A percentile compares a stretch with the other conserved stretches of the same genome.
phyloP scores from a whole-genome alignment of 352 stramenopile genomes.

The Thalassiosira mediterranea region DNA sequence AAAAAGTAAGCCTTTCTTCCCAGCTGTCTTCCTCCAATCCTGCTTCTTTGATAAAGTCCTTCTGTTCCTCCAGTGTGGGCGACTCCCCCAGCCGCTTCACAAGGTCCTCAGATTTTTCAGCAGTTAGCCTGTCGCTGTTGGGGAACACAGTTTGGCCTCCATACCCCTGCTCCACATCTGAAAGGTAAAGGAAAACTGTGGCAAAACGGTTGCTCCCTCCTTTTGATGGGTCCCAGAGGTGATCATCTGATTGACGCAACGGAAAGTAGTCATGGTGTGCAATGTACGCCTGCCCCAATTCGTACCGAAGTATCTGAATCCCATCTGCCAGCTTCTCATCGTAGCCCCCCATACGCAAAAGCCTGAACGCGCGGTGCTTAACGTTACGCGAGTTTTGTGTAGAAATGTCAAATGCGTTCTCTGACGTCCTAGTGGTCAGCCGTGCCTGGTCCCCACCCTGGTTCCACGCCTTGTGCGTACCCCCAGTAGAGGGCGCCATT shows the following conservation, averaged over 20 bases:
- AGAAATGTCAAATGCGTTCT: conserved; percentile 89
- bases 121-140: conserved; percentile 64
- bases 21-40: conserved; percentile 28
- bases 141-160: conserved; percentile 90
- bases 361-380: conserved; percentile 87
- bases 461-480: conserved; percentile 85
- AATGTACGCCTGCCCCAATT: conserved; percentile 89
- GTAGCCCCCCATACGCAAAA: conserved; percentile 85
- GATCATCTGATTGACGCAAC: conserved; percentile 75
- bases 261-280: conserved; percentile 88
- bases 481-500: conserved; percentile 86
- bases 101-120: conserved; percentile 37
- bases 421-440: conserved; percentile 86
- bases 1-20: conserved; percentile 31
- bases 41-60: conserved; percentile 33
- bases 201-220: conserved; percentile 90
- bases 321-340: conserved; percentile 88
- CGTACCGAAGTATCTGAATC: conserved; percentile 88
- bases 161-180: conserved; percentile 92
- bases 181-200: conserved; percentile 96
- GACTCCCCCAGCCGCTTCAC: conserved; percentile 28
- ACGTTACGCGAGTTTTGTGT: conserved; percentile 84
- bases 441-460: conserved; percentile 44
- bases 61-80: conserved; percentile 31
- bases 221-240: conserved; percentile 85